Percentiles rank a stretch among this genome's conserved stretches.
These are phyloP conservation scores for Vaccinium vitisidaea DNA, from an alignment of 148 eudicot species.

Conservation along the genomic window DNA sequence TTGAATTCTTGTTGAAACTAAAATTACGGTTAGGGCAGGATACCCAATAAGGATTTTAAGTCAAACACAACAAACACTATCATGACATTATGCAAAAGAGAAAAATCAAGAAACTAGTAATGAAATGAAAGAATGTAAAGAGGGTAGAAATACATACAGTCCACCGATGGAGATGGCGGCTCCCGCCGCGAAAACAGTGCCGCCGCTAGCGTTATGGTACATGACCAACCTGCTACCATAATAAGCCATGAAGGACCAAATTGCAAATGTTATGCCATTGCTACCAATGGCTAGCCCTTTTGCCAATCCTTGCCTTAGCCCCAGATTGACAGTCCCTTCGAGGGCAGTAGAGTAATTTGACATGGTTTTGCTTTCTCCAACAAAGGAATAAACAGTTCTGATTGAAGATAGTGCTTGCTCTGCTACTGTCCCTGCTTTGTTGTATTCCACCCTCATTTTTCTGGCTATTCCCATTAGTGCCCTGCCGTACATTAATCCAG, in stretches of 20 bases:
- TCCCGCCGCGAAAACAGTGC: slow-evolving; percentile 74
- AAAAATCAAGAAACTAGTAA: background rate
- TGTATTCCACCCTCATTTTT: slow-evolving; percentile 57
- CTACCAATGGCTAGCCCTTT: slow-evolving; percentile 88
- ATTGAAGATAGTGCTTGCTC: slow-evolving; percentile 83
- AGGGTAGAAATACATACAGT: slow-evolving; percentile 41
- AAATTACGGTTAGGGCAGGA: too few species aligned
- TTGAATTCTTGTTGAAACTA: too few species aligned
- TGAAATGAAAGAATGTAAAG: background rate
- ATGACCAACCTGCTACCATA: slow-evolving; percentile 81
- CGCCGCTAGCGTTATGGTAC: slow-evolving; percentile 76
- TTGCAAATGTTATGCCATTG: slow-evolving; percentile 62
- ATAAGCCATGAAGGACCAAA: slow-evolving; percentile 80
- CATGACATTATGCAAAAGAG: too few species aligned
- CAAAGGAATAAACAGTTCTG: slow-evolving; percentile 80
- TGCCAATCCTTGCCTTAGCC: slow-evolving; percentile 74
- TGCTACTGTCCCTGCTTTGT: slow-evolving; percentile 52
- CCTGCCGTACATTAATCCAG: slow-evolving; percentile 75
- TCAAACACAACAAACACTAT: too few species aligned
- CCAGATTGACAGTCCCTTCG: slow-evolving; percentile 59
- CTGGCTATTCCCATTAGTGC: slow-evolving; percentile 64
- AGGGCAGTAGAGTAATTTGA: slow-evolving; percentile 58
- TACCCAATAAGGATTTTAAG: too few species aligned
- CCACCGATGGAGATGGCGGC: slow-evolving; percentile 74
- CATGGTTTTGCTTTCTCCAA: slow-evolving; percentile 68